phyloP scores from a whole-genome alignment of 2,329 filamentous ascomycete genomes.

The Cladosporium halotolerans region DNA sequence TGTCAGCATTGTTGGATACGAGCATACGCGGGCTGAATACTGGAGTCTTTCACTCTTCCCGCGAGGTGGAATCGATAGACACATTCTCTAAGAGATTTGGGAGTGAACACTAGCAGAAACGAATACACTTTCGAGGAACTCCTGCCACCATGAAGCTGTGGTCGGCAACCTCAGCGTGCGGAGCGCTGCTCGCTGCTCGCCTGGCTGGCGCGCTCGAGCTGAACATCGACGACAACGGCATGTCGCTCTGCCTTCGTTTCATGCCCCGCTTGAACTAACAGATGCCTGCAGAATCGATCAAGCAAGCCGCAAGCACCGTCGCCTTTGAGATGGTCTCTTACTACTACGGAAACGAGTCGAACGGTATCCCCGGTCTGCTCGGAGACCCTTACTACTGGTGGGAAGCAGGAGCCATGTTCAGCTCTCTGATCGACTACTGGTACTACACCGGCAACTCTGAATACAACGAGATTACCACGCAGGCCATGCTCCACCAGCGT shows the following conservation, averaged over 20 bases:
- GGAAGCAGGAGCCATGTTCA: conserved; percentile 58
- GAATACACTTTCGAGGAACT: background rate
- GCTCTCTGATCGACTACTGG: conserved; percentile 65
- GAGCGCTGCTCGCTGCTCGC: conserved; percentile 15
- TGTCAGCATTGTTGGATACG: too few relatives aligned
- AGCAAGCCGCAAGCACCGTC: conserved; percentile 35
- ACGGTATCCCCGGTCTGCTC: conserved; percentile 49
- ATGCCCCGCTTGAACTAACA: background rate
- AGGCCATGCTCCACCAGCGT: conserved; percentile 54
- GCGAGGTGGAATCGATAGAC: background rate
- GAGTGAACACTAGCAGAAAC: background rate
- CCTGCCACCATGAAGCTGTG: conserved; percentile 15
- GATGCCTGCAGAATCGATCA: conserved; percentile 34
- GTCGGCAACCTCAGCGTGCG: conserved; percentile 11
- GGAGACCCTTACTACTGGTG: conserved; percentile 68
- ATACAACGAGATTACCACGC: conserved; percentile 54
- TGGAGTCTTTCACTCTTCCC: too few relatives aligned
- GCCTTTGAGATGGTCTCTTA: conserved; percentile 47
- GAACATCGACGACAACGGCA: conserved; percentile 4
- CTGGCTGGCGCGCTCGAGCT: conserved; percentile 14
- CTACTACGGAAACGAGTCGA: conserved; percentile 48
- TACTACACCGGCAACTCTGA: conserved; percentile 58
- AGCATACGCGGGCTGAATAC: too few relatives aligned
- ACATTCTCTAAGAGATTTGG: background rate
- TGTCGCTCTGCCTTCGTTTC: background rate